Conservation (phyloP, 2,329 filamentous ascomycete genomes). For the Magnaporthiopsis rhizophila region DNA sequence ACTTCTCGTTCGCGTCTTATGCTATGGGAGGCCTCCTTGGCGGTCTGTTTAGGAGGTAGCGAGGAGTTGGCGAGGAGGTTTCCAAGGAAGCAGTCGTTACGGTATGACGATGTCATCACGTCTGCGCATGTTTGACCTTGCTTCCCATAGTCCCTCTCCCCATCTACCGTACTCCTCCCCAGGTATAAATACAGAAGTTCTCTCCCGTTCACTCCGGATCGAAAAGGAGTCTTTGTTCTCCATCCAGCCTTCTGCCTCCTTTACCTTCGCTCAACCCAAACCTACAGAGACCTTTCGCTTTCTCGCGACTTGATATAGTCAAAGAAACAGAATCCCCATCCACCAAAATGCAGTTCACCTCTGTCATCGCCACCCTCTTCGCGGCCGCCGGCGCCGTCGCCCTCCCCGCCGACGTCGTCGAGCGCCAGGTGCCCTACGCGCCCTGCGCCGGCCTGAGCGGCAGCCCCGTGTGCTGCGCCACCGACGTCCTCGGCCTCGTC, state of each 20-base stretch:
- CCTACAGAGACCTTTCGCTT: too few species aligned
- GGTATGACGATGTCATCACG: neutral
- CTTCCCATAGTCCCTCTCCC: neutral
- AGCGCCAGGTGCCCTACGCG: conserved; percentile 28
- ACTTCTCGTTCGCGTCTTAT: neutral
- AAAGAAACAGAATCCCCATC: neutral
- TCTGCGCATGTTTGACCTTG: neutral
- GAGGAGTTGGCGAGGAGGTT: neutral
- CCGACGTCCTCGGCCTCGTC: conserved; percentile 50
- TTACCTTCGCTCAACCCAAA: neutral
- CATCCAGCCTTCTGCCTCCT: neutral
- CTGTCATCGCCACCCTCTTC: conserved; percentile 18
- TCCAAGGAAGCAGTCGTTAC: neutral
- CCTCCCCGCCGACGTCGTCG: conserved; percentile 21
- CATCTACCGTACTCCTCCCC: neutral
- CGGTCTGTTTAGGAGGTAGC: too few species aligned
- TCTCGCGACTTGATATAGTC: too few species aligned
- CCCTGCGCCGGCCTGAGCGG: conserved; percentile 35
- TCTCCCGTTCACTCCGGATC: neutral
- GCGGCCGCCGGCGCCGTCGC: conserved; percentile 19
- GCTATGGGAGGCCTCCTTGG: neutral
- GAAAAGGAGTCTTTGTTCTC: neutral
- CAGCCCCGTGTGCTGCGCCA: conserved; percentile 50
- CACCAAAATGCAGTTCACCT: conserved; percentile 16
- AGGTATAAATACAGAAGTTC: neutral